These are phyloP conservation scores for Phytophthora parvispora DNA, from an alignment of 352 stramenopile species.

Conservation along the genomic window DNA sequence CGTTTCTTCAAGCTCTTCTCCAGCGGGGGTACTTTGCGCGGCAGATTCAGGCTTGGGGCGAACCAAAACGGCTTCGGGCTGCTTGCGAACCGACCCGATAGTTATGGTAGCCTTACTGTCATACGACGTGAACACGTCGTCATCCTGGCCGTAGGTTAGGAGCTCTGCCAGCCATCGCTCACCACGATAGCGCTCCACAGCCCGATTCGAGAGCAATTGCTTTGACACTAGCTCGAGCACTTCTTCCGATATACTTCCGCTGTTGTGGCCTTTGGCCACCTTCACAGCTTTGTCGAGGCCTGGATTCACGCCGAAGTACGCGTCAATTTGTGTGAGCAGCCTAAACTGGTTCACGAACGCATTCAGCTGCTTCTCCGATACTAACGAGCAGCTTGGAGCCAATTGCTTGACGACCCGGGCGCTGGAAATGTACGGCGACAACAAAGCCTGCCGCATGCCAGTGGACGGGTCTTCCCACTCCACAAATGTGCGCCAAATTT, in stretches of 20 bases:
- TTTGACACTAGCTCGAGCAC: constrained; percentile 44
- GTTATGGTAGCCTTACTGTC: constrained; percentile 28
- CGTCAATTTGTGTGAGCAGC: constrained; percentile 48
- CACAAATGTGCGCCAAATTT: constrained; percentile 36
- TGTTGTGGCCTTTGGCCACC: constrained; percentile 19
- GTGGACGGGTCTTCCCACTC: constrained; percentile 30
- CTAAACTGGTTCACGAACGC: constrained; percentile 51
- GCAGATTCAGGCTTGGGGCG: constrained; percentile 18
- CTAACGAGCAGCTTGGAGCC: constrained; percentile 13
- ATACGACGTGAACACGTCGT: constrained; percentile 36
- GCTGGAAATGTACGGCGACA: constrained; percentile 32
- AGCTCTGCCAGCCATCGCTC: constrained; percentile 69
- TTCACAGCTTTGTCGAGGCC: constrained; percentile 42
- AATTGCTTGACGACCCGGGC: constrained; percentile 38
- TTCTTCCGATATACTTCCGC: constrained; percentile 23
- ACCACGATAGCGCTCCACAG: constrained; percentile 51
- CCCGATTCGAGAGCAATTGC: constrained; percentile 32
- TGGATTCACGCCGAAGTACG: constrained; percentile 54
- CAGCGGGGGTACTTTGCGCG: not conserved
- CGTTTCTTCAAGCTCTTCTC: constrained; percentile 55
- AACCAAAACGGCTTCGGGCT: constrained; percentile 21
- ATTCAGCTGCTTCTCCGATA: constrained; percentile 51
- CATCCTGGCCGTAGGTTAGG: constrained; percentile 32
- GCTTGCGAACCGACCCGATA: constrained; percentile 17
- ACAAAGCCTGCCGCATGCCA: constrained; percentile 19